Evolutionary conservation across 805 yeast genomes (phyloP).

Genomic region (Vanderwaltozyma yarrowii): DNA sequence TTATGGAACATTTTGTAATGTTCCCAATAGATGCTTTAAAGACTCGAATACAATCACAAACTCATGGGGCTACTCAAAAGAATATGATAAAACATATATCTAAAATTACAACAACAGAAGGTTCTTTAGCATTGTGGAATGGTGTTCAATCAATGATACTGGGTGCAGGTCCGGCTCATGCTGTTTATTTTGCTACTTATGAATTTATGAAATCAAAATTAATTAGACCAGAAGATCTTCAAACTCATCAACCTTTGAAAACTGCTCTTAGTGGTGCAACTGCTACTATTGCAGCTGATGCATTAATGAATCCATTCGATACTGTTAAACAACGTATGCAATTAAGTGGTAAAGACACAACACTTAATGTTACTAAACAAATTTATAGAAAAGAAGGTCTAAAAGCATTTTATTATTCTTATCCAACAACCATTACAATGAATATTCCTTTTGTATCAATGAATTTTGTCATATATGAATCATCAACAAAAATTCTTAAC

Average conservation of each 20-base stretch:
- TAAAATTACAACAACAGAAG: slow-evolving; percentile 77
- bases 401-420: slow-evolving; percentile 77
- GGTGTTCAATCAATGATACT: slow-evolving; percentile 86
- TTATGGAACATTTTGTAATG: slow-evolving; percentile 98
- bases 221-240: slow-evolving; percentile 26
- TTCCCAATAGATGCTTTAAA: slow-evolving; percentile 92
- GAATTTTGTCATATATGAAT: slow-evolving; percentile 89
- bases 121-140: slow-evolving; percentile 83
- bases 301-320: slow-evolving; percentile 96
- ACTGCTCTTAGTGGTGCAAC: slow-evolving; percentile 86
- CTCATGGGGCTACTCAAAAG: slow-evolving; percentile 22
- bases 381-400: slow-evolving; percentile 59
- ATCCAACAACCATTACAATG: slow-evolving; percentile 89
- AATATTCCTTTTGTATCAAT: slow-evolving; percentile 93
- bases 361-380: slow-evolving; percentile 23
- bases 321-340: slow-evolving; percentile 96
- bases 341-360: slow-evolving; percentile 19
- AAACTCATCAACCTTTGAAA: slow-evolving; percentile 59
- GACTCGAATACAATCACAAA: slow-evolving; percentile 86
- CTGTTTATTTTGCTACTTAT: slow-evolving; percentile 87
- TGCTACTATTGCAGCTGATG: slow-evolving; percentile 88
- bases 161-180: slow-evolving; percentile 99
- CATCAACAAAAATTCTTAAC: slow-evolving; percentile 68
- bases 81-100: slow-evolving; percentile 56
- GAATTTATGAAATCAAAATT: slow-evolving; percentile 50